Conservation (phyloP, 176 grass and related monocot species). For the Calamus simplicifolius region DNA sequence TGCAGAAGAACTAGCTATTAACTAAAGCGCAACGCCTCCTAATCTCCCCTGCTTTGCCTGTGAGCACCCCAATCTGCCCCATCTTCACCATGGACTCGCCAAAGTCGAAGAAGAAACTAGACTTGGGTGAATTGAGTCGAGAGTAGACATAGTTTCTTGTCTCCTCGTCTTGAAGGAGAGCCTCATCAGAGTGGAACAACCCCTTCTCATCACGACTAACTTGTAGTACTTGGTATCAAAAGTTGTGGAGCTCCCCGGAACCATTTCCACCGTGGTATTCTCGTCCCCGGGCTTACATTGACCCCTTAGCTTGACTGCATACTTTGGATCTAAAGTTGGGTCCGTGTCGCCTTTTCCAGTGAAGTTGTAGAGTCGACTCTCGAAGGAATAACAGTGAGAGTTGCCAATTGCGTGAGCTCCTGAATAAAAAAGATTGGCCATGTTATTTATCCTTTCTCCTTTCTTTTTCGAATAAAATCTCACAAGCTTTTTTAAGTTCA, state of each 20-base stretch:
- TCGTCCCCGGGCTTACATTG: slow-evolving; percentile 24
- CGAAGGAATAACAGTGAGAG: slow-evolving; percentile 62
- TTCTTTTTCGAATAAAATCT: no score
- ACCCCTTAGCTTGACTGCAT: slow-evolving; percentile 18
- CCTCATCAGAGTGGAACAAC: slow-evolving; percentile 60
- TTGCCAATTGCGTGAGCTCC: slow-evolving; percentile 56
- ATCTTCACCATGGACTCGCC: slow-evolving; percentile 44
- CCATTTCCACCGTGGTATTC: slow-evolving; percentile 45
- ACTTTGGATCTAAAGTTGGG: slow-evolving; percentile 36
- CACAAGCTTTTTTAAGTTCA: no score
- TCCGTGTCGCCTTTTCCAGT: slow-evolving; percentile 29
- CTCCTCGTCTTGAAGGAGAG: slow-evolving; percentile 40
- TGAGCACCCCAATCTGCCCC: slow-evolving; percentile 31
- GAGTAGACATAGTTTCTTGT: slow-evolving; percentile 33
- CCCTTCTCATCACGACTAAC: slow-evolving; percentile 37
- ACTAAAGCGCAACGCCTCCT: slow-evolving; percentile 20
- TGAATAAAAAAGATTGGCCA: slow-evolving; percentile 11
- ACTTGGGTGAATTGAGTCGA: slow-evolving; percentile 12
- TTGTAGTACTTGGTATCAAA: slow-evolving; percentile 59
- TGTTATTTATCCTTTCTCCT: no score
- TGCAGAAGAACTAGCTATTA: no score
- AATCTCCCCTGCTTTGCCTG: slow-evolving; percentile 45
- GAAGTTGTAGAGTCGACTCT: slow-evolving; percentile 48
- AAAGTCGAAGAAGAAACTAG: slow-evolving; percentile 52
- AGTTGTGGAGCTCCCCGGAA: slow-evolving; percentile 50